Percentiles rank a stretch among this genome's conserved stretches.
Evolutionary conservation across 176 grass and related monocot species (phyloP).

Genomic region (Oryza rufipogon): DNA sequence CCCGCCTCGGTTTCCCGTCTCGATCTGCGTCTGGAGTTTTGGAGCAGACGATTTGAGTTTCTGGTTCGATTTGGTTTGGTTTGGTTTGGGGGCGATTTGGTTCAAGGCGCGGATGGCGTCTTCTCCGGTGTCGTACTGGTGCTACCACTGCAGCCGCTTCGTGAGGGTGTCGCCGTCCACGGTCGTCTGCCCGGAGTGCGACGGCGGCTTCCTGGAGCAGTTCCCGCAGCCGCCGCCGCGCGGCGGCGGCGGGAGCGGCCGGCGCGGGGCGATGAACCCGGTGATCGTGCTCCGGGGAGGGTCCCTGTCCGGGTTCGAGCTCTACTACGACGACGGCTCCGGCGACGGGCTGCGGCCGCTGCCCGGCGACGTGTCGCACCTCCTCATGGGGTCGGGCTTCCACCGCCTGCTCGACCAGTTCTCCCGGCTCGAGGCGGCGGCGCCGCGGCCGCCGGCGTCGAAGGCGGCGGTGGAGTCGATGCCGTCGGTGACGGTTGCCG

Average conservation of each 20-base stretch:
- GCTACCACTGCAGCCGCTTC: conserved; percentile 79
- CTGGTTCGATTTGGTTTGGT: conserved; percentile 3
- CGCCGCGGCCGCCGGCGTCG: conserved; percentile 65
- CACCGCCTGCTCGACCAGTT: conserved; percentile 83
- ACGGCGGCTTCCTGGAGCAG: conserved; percentile 84
- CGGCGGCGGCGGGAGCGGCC: conserved; percentile 50
- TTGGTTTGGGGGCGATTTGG: neutral
- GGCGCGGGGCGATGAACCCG: conserved; percentile 69
- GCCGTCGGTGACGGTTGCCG: conserved; percentile 50
- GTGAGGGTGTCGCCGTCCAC: conserved; percentile 55
- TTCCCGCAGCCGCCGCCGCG: conserved; percentile 47
- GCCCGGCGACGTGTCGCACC: conserved; percentile 66
- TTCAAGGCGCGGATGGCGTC: conserved; percentile 49
- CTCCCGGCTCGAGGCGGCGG: conserved; percentile 55
- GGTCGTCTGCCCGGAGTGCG: conserved; percentile 75
- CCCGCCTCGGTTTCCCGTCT: neutral
- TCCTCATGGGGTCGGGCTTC: conserved; percentile 73
- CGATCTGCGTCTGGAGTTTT: conserved; percentile 27
- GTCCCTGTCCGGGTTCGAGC: conserved; percentile 61
- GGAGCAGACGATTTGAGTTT: neutral
- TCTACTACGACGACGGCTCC: conserved; percentile 78
- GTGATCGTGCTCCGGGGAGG: conserved; percentile 78
- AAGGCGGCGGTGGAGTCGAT: conserved; percentile 77
- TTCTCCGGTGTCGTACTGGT: conserved; percentile 71
- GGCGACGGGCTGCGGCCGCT: conserved; percentile 67